These are phyloP conservation scores for Pinus albicaulis DNA, from an alignment of 75 land plant genomes.

Conservation along the genomic window DNA sequence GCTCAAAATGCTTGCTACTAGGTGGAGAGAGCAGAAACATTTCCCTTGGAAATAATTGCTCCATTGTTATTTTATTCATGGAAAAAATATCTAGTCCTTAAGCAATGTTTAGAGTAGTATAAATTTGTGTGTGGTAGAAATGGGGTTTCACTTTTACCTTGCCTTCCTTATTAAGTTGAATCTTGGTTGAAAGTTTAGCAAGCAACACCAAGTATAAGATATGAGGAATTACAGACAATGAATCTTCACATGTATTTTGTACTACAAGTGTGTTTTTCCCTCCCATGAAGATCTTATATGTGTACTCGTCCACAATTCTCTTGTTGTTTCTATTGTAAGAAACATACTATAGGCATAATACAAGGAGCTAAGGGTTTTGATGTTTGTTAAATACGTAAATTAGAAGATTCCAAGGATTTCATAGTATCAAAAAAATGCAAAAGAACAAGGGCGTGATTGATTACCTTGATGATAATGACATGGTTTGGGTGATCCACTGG, in stretches of 20 bases:
- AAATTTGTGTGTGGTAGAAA: neutral
- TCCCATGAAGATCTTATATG: constrained; percentile 53
- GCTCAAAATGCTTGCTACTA: constrained; percentile 40
- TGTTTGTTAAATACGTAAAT: neutral
- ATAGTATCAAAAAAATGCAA: neutral
- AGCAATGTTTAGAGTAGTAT: neutral
- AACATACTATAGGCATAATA: constrained; percentile 28
- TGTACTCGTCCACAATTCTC: constrained; percentile 53
- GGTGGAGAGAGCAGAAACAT: constrained; percentile 40
- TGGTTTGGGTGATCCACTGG: constrained; percentile 50
- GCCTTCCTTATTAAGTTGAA: constrained; percentile 34
- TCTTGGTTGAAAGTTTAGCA: constrained; percentile 35
- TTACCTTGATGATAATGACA: constrained; percentile 47
- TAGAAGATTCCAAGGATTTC: neutral
- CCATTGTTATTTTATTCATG: too few species aligned
- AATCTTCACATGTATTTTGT: constrained; percentile 53
- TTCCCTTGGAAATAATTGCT: constrained; percentile 28
- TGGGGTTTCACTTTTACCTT: constrained; percentile 16
- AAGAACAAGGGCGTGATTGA: neutral
- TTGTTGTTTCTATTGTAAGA: constrained; percentile 53
- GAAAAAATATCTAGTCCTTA: neutral
- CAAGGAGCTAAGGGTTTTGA: neutral
- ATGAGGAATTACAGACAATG: constrained; percentile 39
- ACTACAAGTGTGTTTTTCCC: constrained; percentile 42
- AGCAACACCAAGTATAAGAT: constrained; percentile 40